Evolutionary conservation across 169 alveolate genomes (phyloP).

Genomic region (Plasmodium billcollinsi): DNA sequence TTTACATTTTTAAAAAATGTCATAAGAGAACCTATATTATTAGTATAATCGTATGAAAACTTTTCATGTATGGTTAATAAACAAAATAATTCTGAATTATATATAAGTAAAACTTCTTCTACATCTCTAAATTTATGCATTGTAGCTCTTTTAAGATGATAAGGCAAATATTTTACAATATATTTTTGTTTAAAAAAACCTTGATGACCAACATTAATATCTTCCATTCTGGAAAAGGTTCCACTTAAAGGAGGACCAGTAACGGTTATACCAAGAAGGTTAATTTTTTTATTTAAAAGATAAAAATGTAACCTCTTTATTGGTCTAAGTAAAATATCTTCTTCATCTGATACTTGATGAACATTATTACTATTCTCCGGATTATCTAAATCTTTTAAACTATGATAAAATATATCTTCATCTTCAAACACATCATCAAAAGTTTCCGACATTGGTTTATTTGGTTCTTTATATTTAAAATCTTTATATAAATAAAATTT

Average conservation of each 20-base stretch:
- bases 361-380: neutral
- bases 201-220: slow-evolving; percentile 67
- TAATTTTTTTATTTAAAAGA: slow-evolving; percentile 49
- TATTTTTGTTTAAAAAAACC: slow-evolving; percentile 14
- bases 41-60: slow-evolving; percentile 24
- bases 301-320: slow-evolving; percentile 54
- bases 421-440: slow-evolving; percentile 66
- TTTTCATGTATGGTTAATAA: slow-evolving; percentile 50
- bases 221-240: slow-evolving; percentile 40
- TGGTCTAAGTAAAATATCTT: neutral
- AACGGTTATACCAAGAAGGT: slow-evolving; percentile 9
- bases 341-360: neutral
- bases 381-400: neutral
- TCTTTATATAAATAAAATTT: slow-evolving; percentile 28
- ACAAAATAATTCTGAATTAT: slow-evolving; percentile 45
- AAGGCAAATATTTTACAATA: slow-evolving; percentile 22
- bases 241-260: slow-evolving; percentile 69
- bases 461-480: neutral
- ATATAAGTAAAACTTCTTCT: slow-evolving; percentile 38
- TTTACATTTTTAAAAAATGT: slow-evolving; percentile 36
- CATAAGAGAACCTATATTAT: slow-evolving; percentile 43
- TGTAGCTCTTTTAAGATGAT: slow-evolving; percentile 6
- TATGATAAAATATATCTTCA: slow-evolving; percentile 15
- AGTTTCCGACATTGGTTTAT: slow-evolving; percentile 9
- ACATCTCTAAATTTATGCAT: slow-evolving; percentile 38